Percentiles rank a stretch among this genome's conserved stretches.
These are phyloP conservation scores for Syncephalis fuscata DNA, from an alignment of 371 early-diverging fungal genomes.

Conservation along the genomic window DNA sequence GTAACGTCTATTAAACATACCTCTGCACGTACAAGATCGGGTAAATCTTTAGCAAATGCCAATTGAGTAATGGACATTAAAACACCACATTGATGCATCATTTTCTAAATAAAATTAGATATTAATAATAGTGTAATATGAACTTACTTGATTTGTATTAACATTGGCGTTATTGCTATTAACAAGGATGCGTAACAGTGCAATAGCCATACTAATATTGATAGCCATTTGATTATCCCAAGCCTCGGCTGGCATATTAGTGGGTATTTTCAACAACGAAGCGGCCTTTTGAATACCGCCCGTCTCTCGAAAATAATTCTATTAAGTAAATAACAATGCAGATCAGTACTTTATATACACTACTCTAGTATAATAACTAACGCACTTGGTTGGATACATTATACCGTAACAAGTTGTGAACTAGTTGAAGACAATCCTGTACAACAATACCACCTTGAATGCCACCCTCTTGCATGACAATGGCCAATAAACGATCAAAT, in stretches of 20 bases:
- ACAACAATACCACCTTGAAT: slow-evolving; percentile 89
- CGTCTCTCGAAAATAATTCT: slow-evolving; percentile 90
- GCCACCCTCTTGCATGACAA: slow-evolving; percentile 84
- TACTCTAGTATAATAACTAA: not conserved
- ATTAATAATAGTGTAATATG: not conserved
- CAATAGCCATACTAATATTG: slow-evolving; percentile 67
- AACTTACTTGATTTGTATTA: slow-evolving; percentile 51
- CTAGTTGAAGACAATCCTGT: slow-evolving; percentile 85
- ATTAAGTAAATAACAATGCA: not conserved
- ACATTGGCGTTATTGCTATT: slow-evolving; percentile 78
- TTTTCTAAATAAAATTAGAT: slow-evolving; percentile 16
- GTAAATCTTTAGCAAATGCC: slow-evolving; percentile 21
- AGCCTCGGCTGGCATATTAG: slow-evolving; percentile 28
- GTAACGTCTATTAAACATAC: not conserved
- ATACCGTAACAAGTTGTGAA: slow-evolving; percentile 76
- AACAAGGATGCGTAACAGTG: slow-evolving; percentile 74
- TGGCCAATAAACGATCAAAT: slow-evolving; percentile 74
- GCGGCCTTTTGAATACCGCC: slow-evolving; percentile 80
- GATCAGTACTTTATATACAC: not conserved
- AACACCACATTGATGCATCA: slow-evolving; percentile 63
- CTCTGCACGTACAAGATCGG: slow-evolving; percentile 20
- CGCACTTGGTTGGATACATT: slow-evolving; percentile 89
- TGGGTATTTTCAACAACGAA: slow-evolving; percentile 21
- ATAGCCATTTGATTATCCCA: slow-evolving; percentile 60
- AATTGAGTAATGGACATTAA: slow-evolving; percentile 25